Evolutionary conservation across 1,284 basidiomycete genomes (phyloP), one percentile per base, ranked within the genome.

Genomic region (Cystobasidiaceae sp.): DNA sequence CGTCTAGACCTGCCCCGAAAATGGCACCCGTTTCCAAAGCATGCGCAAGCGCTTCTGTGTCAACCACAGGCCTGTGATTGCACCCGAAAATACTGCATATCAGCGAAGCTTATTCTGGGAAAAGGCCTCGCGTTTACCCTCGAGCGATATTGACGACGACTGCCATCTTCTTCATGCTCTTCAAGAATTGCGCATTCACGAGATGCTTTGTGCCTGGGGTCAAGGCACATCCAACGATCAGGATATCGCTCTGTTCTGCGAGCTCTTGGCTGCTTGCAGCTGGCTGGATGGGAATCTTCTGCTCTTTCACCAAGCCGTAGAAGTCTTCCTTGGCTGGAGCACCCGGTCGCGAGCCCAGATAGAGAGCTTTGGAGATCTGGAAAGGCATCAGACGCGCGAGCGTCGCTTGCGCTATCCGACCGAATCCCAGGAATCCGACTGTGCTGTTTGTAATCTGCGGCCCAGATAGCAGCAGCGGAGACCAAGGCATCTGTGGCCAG

Each of bases 1-100:
- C 94, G 76, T 98, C 94, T 5, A 98, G 74, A 0, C 90, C 94
- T 0, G 94, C 94, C 23, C 86, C 93, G 81, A 88, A 94, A 44
- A 97, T 88, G 82, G 85, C 85, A 2, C 83, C 83, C 68, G 86
- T 83, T 50, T 80, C 79, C 48, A 97, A 78, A 0, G 93, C 93
- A 66, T 82, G 84, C 1, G 87, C 87, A 8, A 98, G 82, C 8
- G 93, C 93, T 43, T 88, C 84, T 0, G 73, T 75, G 75, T 97
- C 91, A 11, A 98, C 88, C 4, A 97, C 79, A 0, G 89, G 78
- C 0, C 81, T 81, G 67, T 80, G 71, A 0, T 50, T 8, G 33
- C 9, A 15, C 15, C 15, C 11, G 44, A 71, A 67, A 3, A 72
- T 69, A 41, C 75, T 75, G 67, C 75, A 63, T 17, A 74, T 56